These are phyloP conservation scores for Massariosphaeria phaeospora DNA, from an alignment of 495 filamentous ascomycete species.

Conservation along the genomic window DNA sequence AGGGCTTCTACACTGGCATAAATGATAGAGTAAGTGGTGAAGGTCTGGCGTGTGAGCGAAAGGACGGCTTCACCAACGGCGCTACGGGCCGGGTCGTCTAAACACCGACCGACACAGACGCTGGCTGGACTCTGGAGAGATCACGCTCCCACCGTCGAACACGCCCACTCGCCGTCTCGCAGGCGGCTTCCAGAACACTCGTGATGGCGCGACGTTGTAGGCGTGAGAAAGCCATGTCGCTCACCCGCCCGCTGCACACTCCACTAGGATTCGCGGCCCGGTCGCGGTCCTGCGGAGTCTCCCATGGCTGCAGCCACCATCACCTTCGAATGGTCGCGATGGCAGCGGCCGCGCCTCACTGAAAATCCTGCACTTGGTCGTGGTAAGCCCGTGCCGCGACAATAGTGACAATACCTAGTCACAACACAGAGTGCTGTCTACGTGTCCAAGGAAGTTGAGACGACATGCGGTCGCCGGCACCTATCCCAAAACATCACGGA, in stretches of 20 bases:
- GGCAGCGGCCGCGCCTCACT: not conserved
- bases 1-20: no score
- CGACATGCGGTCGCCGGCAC: not conserved
- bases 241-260: not conserved
- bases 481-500: conserved; percentile 22
- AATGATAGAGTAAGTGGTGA: no score
- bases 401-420: no score
- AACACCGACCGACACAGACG: no score
- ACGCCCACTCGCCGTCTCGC: no score
- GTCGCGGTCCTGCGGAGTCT: not conserved
- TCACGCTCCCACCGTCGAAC: no score
- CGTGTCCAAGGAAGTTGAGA: not conserved
- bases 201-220: conserved; percentile 5
- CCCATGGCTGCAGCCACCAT: not conserved
- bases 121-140: not conserved
- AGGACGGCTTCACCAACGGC: no score
- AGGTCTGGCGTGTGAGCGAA: no score
- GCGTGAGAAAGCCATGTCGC: not conserved
- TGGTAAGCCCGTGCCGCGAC: not conserved
- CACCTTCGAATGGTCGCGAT: not conserved
- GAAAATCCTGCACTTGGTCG: not conserved
- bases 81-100: no score
- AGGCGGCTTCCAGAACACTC: not conserved
- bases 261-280: conserved; percentile 11
- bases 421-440: no score